phyloP scores from a whole-genome alignment of 2,329 filamentous ascomycete species.

The Penicillium psychrosexuale region DNA sequence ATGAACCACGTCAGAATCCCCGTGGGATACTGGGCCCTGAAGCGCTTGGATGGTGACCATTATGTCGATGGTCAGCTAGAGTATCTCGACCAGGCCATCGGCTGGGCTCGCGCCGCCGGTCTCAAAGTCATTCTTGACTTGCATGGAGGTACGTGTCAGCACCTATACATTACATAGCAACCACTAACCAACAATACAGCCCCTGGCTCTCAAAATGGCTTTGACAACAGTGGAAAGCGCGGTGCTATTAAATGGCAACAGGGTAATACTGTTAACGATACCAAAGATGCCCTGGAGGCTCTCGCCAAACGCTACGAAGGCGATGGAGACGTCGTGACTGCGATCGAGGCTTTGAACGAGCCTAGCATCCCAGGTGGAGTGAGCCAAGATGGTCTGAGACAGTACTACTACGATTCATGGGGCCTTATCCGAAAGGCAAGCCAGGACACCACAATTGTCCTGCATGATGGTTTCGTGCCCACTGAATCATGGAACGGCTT shows the following conservation, averaged over 20 bases:
- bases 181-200: conserved; percentile 35
- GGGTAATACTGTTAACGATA: conserved; percentile 35
- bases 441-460: conserved; percentile 50
- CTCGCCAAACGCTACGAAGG: conserved; percentile 59
- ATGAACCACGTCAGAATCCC: conserved; percentile 65
- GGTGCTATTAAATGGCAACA: conserved; percentile 41
- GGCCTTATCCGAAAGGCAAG: conserved; percentile 46
- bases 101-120: conserved; percentile 57
- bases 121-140: conserved; percentile 66
- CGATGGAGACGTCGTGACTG: conserved; percentile 57
- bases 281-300: conserved; percentile 54
- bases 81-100: conserved; percentile 56
- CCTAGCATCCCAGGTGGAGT: conserved; percentile 41
- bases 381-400: conserved; percentile 45
- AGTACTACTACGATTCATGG: conserved; percentile 57
- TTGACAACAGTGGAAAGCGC: conserved; percentile 61
- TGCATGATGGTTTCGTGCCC: conserved; percentile 49
- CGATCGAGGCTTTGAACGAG: conserved; percentile 48
- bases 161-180: neutral
- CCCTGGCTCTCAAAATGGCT: conserved; percentile 63
- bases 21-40: conserved; percentile 64
- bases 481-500: conserved; percentile 61
- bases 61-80: conserved; percentile 62
- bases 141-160: conserved; percentile 56
- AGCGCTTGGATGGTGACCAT: conserved; percentile 53